Evolutionary conservation across 345 rosid species (phyloP).

Genomic region (Populus euphratica): DNA sequence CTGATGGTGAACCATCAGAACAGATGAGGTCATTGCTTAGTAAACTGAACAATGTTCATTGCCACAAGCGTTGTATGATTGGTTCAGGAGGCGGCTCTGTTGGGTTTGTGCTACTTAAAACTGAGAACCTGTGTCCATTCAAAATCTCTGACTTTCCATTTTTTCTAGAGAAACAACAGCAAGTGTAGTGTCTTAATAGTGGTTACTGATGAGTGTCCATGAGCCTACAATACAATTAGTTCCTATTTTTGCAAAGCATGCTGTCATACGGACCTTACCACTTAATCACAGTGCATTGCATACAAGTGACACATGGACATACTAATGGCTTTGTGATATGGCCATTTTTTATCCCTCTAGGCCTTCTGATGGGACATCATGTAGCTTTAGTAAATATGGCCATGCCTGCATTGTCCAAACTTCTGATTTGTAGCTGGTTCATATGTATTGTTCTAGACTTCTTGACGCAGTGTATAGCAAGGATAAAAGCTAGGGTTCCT

Average conservation of each 20-base stretch:
- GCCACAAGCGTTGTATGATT: constrained; percentile 75
- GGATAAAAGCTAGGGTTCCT: no score
- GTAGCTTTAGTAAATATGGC: neutral
- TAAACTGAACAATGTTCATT: constrained; percentile 63
- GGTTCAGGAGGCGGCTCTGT: constrained; percentile 98
- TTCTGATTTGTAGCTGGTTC: neutral
- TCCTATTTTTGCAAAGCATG: neutral
- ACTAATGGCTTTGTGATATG: neutral
- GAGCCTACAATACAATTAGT: neutral
- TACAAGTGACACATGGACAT: neutral
- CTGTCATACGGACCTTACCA: neutral
- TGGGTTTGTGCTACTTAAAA: constrained; percentile 55
- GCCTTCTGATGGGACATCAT: neutral
- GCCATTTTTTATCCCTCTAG: neutral
- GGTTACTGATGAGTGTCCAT: neutral
- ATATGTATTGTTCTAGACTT: neutral
- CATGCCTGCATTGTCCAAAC: neutral
- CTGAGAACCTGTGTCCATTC: neutral
- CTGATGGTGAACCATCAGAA: constrained; percentile 55
- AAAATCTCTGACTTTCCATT: neutral
- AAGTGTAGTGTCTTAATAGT: neutral
- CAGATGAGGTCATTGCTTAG: constrained; percentile 69
- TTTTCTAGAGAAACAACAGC: neutral
- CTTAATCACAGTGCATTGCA: neutral
- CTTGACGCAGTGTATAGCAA: no score